phyloP scores from a whole-genome alignment of 176 grass and related monocot species.

The Bonia amplexicaulis region DNA sequence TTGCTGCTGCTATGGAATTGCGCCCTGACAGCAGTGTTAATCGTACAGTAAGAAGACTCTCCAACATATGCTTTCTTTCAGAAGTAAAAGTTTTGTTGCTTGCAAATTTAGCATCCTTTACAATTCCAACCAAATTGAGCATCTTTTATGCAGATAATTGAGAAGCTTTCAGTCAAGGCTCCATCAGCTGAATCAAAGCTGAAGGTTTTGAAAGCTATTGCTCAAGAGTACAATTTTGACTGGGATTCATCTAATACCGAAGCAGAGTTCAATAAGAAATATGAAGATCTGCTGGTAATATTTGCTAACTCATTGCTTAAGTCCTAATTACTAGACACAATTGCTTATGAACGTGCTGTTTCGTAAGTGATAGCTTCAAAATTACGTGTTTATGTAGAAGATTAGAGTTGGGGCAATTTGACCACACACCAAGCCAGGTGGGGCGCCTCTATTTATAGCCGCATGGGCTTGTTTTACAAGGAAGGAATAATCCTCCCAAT shows the following conservation, averaged over 20 bases:
- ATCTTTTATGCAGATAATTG: constrained; percentile 69
- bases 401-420: too few species aligned
- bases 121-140: background rate
- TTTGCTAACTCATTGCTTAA: constrained; percentile 16
- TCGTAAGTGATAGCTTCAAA: background rate
- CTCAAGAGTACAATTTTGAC: constrained; percentile 76
- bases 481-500: too few species aligned
- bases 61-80: constrained; percentile 7
- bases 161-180: constrained; percentile 90
- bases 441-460: too few species aligned
- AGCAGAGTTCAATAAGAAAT: constrained; percentile 81
- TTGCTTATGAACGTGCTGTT: constrained; percentile 22
- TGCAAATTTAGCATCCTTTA: background rate
- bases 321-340: background rate
- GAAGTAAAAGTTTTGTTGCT: background rate
- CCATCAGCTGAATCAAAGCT: constrained; percentile 81
- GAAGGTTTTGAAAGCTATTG: constrained; percentile 75
- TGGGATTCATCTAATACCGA: constrained; percentile 91
- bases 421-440: too few species aligned
- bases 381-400: background rate
- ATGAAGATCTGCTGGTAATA: constrained; percentile 92
- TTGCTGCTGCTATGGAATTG: constrained; percentile 71
- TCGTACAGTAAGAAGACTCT: constrained; percentile 68
- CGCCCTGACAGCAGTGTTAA: constrained; percentile 82
- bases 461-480: too few species aligned